Evolutionary conservation across 2,329 filamentous ascomycete species (phyloP), one percentile per base, ranked within the genome.

Genomic region (Ophiognomonia clavigignenti-juglandacearum): DNA sequence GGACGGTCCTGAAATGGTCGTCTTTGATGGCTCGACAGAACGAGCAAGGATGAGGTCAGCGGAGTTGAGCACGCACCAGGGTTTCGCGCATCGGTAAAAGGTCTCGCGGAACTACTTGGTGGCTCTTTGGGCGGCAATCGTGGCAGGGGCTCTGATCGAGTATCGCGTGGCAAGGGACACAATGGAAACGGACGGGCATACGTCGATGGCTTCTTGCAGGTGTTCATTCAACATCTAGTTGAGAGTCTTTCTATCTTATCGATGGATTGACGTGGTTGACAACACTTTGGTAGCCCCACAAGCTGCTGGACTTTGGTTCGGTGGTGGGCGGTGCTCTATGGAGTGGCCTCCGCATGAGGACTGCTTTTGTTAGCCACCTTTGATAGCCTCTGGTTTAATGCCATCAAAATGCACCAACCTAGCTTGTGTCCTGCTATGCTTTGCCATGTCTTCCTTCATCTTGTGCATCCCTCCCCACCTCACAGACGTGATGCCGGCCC

Each of bases 61-160:
- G 44, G 39, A 34, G 19, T n/a, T 14, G n/a, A 51, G 46, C 42
- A 34, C 22, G 40, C 46, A 42, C 35, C 50, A 52, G 39, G 39
- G 36, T 39, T 52, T 43, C 38, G 50, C 41, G 49, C 48, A 49
- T 52, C 50, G 50, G 50, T 52, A 49, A 52, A 45, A 52, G 50
- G 46, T 52, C 41, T 45, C 27, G 37, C 39, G 47, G 47, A 52
- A 49, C 43, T 32, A 39, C 45, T 43, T 48, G 48, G 43, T 49
- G 44, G 43, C 43, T 49, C 39, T 46, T 34, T 35, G 14, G 23
- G 23, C 7, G 42, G 10, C 14, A 32, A 6, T n/a, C 4, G 23
- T 3, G 19, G 31, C 4, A n/a, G 41, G 41, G 7, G 24, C 10
- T 4, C n/a, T 7, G 29, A 22, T 14, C 23, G 38, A 32, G 35